Conservation (phyloP, 2,329 filamentous ascomycete genomes). For the Penicillium sp. region DNA sequence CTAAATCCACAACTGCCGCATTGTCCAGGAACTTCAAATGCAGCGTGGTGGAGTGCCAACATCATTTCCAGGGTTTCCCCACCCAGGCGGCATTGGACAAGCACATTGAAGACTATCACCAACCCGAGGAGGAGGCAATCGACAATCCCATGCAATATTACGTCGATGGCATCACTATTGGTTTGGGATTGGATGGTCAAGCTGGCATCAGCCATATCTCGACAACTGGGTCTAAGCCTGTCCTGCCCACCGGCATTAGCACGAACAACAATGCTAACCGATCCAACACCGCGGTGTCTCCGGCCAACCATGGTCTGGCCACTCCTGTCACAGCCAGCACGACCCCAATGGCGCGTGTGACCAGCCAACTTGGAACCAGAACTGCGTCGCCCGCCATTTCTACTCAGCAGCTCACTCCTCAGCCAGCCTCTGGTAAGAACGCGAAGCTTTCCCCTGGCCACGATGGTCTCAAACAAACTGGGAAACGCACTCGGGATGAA, state of each 20-base stretch:
- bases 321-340: constrained; percentile 28
- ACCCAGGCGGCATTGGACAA: constrained; percentile 51
- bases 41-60: constrained; percentile 48
- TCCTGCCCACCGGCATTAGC: constrained; percentile 8
- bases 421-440: constrained; percentile 21
- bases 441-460: constrained; percentile 24
- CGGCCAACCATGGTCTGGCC: constrained; percentile 25
- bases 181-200: constrained; percentile 41
- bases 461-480: constrained; percentile 24
- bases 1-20: constrained; percentile 37
- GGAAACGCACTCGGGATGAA: constrained; percentile 15
- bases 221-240: constrained; percentile 5
- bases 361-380: constrained; percentile 33
- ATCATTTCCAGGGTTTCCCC: constrained; percentile 50
- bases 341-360: constrained; percentile 32
- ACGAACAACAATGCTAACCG: too few species aligned
- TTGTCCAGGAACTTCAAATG: constrained; percentile 50
- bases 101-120: constrained; percentile 51
- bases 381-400: constrained; percentile 29
- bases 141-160: constrained; percentile 54
- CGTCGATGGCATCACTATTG: constrained; percentile 48
- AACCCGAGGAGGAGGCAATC: constrained; percentile 40
- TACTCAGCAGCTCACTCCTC: constrained; percentile 32
- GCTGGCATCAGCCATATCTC: constrained; percentile 14
- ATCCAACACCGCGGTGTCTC: constrained; percentile 15